Evolutionary conservation across 2,329 filamentous ascomycete species (phyloP).

Genomic region (Clarireedia sp.): DNA sequence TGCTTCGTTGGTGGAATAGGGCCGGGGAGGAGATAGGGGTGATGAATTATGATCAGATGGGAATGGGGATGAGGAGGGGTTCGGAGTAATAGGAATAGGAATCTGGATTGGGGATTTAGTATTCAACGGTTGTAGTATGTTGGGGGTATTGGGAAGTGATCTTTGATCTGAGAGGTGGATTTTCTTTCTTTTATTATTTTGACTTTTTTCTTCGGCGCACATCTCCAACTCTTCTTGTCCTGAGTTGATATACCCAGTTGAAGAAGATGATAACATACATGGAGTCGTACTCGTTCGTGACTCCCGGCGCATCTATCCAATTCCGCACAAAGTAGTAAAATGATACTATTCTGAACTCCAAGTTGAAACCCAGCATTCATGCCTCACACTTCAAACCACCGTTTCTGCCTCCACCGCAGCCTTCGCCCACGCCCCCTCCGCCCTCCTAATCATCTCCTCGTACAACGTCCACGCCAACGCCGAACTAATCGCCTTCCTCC

Average conservation of each 20-base stretch:
- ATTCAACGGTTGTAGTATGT: background rate
- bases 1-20: too few species aligned
- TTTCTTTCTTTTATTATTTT: background rate
- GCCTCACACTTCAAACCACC: background rate
- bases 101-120: background rate
- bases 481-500: slow-evolving; percentile 82
- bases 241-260: too few species aligned
- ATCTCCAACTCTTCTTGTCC: too few species aligned
- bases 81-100: background rate
- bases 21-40: too few species aligned
- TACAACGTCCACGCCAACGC: slow-evolving; percentile 98
- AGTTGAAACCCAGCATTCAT: background rate
- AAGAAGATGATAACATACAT: too few species aligned
- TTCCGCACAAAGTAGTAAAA: too few species aligned
- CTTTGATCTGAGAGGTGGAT: background rate
- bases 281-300: too few species aligned
- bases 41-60: too few species aligned
- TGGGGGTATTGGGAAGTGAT: too few species aligned
- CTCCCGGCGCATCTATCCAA: too few species aligned
- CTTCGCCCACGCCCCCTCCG: slow-evolving; percentile 32
- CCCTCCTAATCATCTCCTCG: slow-evolving; percentile 79
- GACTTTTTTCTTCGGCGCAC: background rate
- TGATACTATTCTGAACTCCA: background rate
- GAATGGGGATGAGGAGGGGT: background rate
- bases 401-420: background rate